Conservation (phyloP, 164 flowering plant species). For the Stephania japonica region DNA sequence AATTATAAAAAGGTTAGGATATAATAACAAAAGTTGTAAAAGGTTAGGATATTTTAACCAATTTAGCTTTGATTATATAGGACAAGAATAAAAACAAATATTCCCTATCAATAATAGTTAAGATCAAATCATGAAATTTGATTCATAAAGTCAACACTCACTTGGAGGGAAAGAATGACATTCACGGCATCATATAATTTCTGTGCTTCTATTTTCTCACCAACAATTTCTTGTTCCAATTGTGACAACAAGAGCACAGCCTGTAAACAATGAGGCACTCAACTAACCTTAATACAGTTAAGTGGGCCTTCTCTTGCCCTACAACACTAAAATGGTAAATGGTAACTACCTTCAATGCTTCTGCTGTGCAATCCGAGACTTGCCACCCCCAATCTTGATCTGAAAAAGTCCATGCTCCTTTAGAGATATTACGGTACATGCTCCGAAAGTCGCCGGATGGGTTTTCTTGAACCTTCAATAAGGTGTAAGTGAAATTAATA, state of each 20-base stretch:
- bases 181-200: constrained; percentile 54
- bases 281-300: not conserved
- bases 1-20: too few species aligned
- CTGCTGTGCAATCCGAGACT: constrained; percentile 79
- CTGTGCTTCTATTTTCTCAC: constrained; percentile 34
- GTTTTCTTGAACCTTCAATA: constrained; percentile 43
- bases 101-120: not conserved
- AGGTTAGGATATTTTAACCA: not conserved
- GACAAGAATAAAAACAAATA: not conserved
- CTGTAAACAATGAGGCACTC: constrained; percentile 15
- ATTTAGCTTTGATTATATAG: not conserved
- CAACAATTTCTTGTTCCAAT: constrained; percentile 37
- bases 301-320: not conserved
- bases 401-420: constrained; percentile 87
- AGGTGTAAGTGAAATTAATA: not conserved
- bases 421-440: constrained; percentile 77
- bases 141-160: constrained; percentile 18
- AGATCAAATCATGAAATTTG: not conserved
- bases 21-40: not conserved
- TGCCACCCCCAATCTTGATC: constrained; percentile 78
- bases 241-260: constrained; percentile 38
- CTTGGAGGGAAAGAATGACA: constrained; percentile 67
- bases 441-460: constrained; percentile 46
- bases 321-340: not conserved
- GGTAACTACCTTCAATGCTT: constrained; percentile 56